Base-by-base conservation (phyloP, 1,284 basidiomycete genomes). In the Filobasidium uniguttulatum region DNA sequence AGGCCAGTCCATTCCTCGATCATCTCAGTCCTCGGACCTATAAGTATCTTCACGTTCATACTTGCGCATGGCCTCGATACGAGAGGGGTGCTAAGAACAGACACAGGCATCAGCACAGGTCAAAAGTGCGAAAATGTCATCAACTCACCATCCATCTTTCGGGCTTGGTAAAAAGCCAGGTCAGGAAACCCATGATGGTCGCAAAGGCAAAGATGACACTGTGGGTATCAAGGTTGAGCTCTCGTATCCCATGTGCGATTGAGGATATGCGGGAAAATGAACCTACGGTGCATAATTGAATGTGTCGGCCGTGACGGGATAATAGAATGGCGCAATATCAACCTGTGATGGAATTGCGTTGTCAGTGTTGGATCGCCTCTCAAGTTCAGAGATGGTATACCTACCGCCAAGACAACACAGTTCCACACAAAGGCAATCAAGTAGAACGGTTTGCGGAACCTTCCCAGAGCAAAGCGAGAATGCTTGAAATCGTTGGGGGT, bases 161-260 rank as follows among this genome's bases (percentile, higher is more conserved):
- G 61, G 79, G 76, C 1, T 84, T 83, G 1, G 77, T 80, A 58
- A 85, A 74, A 62, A 76, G 83, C 81, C 81, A 89, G 50, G 77
- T 79, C 26, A 81, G 55, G 53, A 85, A 60, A 7, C 80, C 86
- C 59, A 86, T 81, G 55, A 88, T 69, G 2, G 84, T 83, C 50
- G 85, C 79, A 14, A 74, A 69, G 9, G 77, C 83, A 56, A 87
- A 81, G 55, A 90, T 88, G 29, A 84, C 82, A 48, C 54, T 52
- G 10, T 38, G 6, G 19, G 35, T 5, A 26, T 9, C 19, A 9
- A 26, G 15, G 20, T 29, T 19, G 12, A n/a, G 15, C 7, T 22
- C 7, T 3, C n/a, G n/a, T n/a, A n/a, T n/a, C 41, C 36, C 30
- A 38, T 12, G 29, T 12, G 29, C 17, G 20, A 23, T 8, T n/a